Percentiles rank a stretch among this genome's conserved stretches.
These are phyloP conservation scores for Ogataea philodendri DNA, from an alignment of 805 yeast genomes.

Conservation along the genomic window DNA sequence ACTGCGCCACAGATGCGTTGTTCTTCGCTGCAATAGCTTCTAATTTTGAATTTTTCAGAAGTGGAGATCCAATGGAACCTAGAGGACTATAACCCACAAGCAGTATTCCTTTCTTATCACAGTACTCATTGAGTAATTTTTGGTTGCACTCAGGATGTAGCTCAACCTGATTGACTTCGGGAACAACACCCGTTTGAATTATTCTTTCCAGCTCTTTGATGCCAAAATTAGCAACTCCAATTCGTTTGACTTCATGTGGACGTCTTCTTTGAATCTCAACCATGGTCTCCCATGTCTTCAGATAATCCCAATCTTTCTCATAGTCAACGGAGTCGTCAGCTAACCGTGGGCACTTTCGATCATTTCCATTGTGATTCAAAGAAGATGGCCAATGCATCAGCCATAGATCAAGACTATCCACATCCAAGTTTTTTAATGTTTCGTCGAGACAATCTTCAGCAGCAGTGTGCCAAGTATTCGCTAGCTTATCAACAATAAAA, in stretches of 20 bases:
- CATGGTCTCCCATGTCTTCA: slow-evolving; percentile 64
- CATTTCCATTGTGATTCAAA: slow-evolving; percentile 25
- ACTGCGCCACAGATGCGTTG: slow-evolving; percentile 51
- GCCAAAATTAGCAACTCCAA: slow-evolving; percentile 43
- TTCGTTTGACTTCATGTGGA: slow-evolving; percentile 41
- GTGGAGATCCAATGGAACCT: slow-evolving; percentile 42
- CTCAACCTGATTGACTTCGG: slow-evolving; percentile 47
- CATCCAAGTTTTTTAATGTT: slow-evolving; percentile 36
- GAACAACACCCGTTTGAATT: slow-evolving; percentile 36
- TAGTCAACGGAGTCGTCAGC: slow-evolving; percentile 24
- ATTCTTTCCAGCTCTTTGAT: slow-evolving; percentile 34
- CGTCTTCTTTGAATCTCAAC: slow-evolving; percentile 61
- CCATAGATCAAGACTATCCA: slow-evolving; percentile 45
- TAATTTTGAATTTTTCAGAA: slow-evolving; percentile 34
- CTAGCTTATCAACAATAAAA: slow-evolving; percentile 20
- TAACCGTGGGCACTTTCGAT: slow-evolving; percentile 28
- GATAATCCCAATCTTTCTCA: slow-evolving; percentile 44
- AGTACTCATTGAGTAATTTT: slow-evolving; percentile 31
- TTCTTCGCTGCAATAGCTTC: slow-evolving; percentile 51
- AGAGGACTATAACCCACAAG: slow-evolving; percentile 44
- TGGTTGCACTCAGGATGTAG: slow-evolving; percentile 43
- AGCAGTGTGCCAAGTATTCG: slow-evolving; percentile 31
- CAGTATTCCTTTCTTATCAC: slow-evolving; percentile 31
- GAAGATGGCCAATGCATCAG: slow-evolving; percentile 48
- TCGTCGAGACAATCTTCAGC: slow-evolving; percentile 36